Conservation (phyloP, 495 filamentous ascomycete genomes). For the Hyphodiscus hymeniophilus region DNA sequence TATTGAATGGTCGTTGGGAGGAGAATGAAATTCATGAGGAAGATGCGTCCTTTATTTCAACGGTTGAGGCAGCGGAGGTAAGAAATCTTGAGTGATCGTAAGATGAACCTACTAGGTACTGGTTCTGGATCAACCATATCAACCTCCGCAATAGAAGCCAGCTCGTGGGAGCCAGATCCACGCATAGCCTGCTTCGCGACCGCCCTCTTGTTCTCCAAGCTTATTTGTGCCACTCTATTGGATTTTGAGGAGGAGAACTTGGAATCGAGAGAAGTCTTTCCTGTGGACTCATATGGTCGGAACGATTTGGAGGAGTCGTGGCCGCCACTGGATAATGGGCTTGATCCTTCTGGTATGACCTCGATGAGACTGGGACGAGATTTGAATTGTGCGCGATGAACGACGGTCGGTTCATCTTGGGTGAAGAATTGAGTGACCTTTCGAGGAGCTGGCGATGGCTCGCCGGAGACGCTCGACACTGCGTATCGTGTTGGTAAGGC, state of each 20-base stretch:
- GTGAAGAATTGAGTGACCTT: too few relatives aligned
- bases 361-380: conserved; percentile 19
- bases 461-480: too few relatives aligned
- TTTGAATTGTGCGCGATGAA: conserved; percentile 34
- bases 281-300: conserved; percentile 19
- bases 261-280: conserved; percentile 21
- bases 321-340: too few relatives aligned
- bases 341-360: too few relatives aligned
- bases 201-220: conserved; percentile 19
- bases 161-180: conserved; percentile 14
- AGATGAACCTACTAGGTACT: conserved; percentile 21
- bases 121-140: conserved; percentile 13
- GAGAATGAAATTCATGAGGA: too few relatives aligned
- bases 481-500: too few relatives aligned
- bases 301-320: too few relatives aligned
- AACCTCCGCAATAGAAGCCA: conserved; percentile 19
- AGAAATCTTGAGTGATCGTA: too few relatives aligned
- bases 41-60: too few relatives aligned
- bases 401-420: conserved; percentile 38
- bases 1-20: too few relatives aligned
- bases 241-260: conserved; percentile 18
- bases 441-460: too few relatives aligned
- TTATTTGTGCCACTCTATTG: conserved; percentile 11
- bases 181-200: conserved; percentile 1
- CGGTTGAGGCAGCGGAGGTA: too few relatives aligned